phyloP scores from a whole-genome alignment of 306 rosid genomes.

The apple (Malus domestica) region ASM211411v1 NC_041793.1:45638501-45639000 shows the following conservation, averaged over 20 bases:
- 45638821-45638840: conserved; percentile 25
- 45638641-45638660: neutral
- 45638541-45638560: conserved; percentile 24
- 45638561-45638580: conserved; percentile 37
- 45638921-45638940: neutral
- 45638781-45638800: conserved; percentile 25
- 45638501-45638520: conserved; percentile 24
- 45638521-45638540: conserved; percentile 26
- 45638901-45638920: neutral
- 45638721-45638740: neutral
- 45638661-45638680: neutral
- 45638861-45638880: neutral
- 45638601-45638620: neutral
- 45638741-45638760: conserved; percentile 29
- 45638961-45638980: neutral
- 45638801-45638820: conserved; percentile 30
- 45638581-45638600: conserved; percentile 19
- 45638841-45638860: conserved; percentile 24
- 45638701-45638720: neutral
- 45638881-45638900: conserved; percentile 23
- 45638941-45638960: neutral
- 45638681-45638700: neutral
- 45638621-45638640: conserved; percentile 25
- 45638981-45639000: conserved; percentile 17
- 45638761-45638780: conserved; percentile 21